These are phyloP conservation scores for Rhizopogon salebrosus DNA, from an alignment of 768 basidiomycete genomes.

Conservation along the genomic window DNA sequence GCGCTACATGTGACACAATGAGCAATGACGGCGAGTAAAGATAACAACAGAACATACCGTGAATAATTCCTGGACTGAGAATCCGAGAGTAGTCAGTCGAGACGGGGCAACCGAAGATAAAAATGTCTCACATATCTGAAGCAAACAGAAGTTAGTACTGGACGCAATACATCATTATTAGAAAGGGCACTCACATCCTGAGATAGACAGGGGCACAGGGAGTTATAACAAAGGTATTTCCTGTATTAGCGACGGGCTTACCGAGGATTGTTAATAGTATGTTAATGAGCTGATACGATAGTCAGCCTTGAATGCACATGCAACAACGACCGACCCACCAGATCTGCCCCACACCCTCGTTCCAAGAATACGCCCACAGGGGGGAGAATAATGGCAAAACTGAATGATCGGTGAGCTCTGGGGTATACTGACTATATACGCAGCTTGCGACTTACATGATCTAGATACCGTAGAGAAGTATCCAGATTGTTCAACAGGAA, in stretches of 20 bases:
- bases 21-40: conserved; percentile 3
- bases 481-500: background rate
- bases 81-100: conserved; percentile 9
- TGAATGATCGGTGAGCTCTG: conserved; percentile 22
- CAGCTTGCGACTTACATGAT: conserved; percentile 34
- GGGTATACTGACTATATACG: background rate
- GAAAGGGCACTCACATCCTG: conserved; percentile 48
- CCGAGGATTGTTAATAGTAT: conserved; percentile 75
- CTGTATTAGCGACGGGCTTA: conserved; percentile 18
- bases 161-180: background rate
- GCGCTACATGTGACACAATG: conserved; percentile 36
- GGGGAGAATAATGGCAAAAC: conserved; percentile 67
- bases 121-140: background rate
- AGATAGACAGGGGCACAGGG: background rate
- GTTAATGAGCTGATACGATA: conserved; percentile 51
- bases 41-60: conserved; percentile 35
- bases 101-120: background rate
- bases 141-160: background rate
- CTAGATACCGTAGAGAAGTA: conserved; percentile 19
- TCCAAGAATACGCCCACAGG: conserved; percentile 88
- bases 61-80: conserved; percentile 70
- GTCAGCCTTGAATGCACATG: background rate
- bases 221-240: background rate
- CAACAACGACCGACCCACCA: conserved; percentile 42
- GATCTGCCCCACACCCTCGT: conserved; percentile 74